Percentiles rank a stretch among this genome's conserved stretches.
These are phyloP conservation scores for Torrubiellomyces zombiae DNA, from an alignment of 2,329 filamentous ascomycete species.

Conservation along the genomic window DNA sequence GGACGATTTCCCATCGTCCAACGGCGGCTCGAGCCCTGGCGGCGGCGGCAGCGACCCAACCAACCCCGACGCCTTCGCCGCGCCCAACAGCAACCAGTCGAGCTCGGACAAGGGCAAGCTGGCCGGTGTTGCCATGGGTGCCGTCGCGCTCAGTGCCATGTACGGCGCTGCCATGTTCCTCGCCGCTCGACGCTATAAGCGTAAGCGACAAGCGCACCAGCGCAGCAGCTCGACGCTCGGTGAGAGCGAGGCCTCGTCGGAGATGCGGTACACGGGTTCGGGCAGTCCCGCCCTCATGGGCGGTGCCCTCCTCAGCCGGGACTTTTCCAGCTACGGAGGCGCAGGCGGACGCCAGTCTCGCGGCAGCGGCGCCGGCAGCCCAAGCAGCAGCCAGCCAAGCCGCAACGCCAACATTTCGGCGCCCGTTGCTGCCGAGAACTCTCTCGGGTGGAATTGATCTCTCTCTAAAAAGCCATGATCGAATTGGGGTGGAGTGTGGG, in stretches of 20 bases:
- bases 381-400: slow-evolving; percentile 34
- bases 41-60: slow-evolving; percentile 18
- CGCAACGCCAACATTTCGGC: slow-evolving; percentile 61
- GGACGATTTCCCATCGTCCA: slow-evolving; percentile 19
- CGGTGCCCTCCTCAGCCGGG: slow-evolving; percentile 43
- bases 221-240: slow-evolving; percentile 57
- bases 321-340: slow-evolving; percentile 38
- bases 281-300: slow-evolving; percentile 52
- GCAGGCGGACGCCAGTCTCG: slow-evolving; percentile 37
- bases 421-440: slow-evolving; percentile 86
- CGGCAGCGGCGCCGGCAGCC: slow-evolving; percentile 44
- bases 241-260: slow-evolving; percentile 24
- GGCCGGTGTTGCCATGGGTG: slow-evolving; percentile 57
- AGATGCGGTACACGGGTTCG: slow-evolving; percentile 32
- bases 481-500: too few relatives aligned
- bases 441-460: slow-evolving; percentile 81
- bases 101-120: slow-evolving; percentile 46
- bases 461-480: too few relatives aligned
- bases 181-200: slow-evolving; percentile 77
- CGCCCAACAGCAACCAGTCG: slow-evolving; percentile 29
- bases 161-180: slow-evolving; percentile 93
- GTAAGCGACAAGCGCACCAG: slow-evolving; percentile 62
- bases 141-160: slow-evolving; percentile 62
- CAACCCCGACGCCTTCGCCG: slow-evolving; percentile 23
- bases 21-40: slow-evolving; percentile 12